These are phyloP conservation scores for Monosporascus sp. DNA, from an alignment of 2,329 filamentous ascomycete genomes.

Conservation along the genomic window DNA sequence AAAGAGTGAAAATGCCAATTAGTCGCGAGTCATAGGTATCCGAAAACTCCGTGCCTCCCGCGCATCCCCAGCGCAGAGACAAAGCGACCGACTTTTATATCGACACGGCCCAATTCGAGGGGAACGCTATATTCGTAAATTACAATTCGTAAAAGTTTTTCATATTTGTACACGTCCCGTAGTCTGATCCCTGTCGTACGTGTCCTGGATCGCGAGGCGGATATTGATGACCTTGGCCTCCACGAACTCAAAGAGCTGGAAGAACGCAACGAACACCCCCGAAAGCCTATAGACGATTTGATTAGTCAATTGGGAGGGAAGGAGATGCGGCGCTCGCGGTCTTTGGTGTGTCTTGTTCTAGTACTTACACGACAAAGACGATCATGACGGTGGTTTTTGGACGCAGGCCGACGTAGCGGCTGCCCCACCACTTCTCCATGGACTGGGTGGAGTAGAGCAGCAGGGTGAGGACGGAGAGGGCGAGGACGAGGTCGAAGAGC, in stretches of 20 bases:
- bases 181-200: conserved; percentile 19
- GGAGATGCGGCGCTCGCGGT: neutral
- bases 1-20: neutral
- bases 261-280: conserved; percentile 12
- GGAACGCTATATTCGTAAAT: neutral
- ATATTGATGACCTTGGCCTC: conserved; percentile 22
- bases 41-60: neutral
- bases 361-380: conserved; percentile 19
- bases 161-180: conserved; percentile 17
- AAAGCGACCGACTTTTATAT: too few relatives aligned
- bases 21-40: neutral
- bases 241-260: conserved; percentile 22
- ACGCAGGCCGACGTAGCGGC: conserved; percentile 20
- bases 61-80: neutral
- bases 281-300: neutral
- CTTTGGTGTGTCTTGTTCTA: neutral
- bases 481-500: conserved; percentile 17
- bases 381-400: conserved; percentile 20
- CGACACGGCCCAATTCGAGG: too few relatives aligned
- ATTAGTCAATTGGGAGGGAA: neutral
- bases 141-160: neutral
- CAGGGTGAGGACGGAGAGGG: conserved; percentile 15
- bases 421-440: conserved; percentile 23
- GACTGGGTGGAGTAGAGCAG: conserved; percentile 21
- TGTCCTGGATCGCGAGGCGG: conserved; percentile 19